Evolutionary conservation across 2,329 filamentous ascomycete species (phyloP), one percentile per base, ranked within the genome.

Genomic region (Elsinoe australis): DNA sequence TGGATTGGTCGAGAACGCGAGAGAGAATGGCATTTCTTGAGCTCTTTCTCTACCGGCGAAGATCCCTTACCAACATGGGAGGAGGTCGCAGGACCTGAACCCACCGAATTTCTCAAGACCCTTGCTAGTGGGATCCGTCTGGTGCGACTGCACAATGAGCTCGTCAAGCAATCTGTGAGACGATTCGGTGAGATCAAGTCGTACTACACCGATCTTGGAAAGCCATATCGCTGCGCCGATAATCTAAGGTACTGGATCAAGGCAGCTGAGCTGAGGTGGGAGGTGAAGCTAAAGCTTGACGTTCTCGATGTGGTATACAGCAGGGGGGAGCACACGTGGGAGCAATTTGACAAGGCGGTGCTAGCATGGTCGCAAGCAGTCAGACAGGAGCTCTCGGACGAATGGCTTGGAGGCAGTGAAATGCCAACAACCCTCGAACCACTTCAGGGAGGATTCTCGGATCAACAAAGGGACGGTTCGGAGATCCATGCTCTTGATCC

Each of bases 211-310:
- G 88, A 98, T 64, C 90, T 92, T 7, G 82, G 80, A 52, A 96
- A 96, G 67, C 92, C 92, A 0, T 98, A 98, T 64, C 83, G 92
- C 41, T 83, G 83, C 53, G 87, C 89, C 2, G 92, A 98, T 58
- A 98, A 98, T 64, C 74, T 98, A 53, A 80, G 88, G 32, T 98
- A 85, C 71, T 98, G 92, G 90, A 78, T 85, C 67, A 98, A 98
- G 70, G 92, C 90, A 1, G 88, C 89, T 5, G 89, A 98, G 68
- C 73, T 96, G 51, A 80, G 92, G 49, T 98, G 90, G 82, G 92
- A 96, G 67, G 78, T 89, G 31, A 77, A 85, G 56, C 72, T 96
- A 45, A 79, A 83, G 54, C 75, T 95, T 47, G 87, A 95, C 60
- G 87, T 90, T 17, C 82, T 94, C 66, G 87, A 83, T 21, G 77